Evolutionary conservation across 2,329 filamentous ascomycete genomes (phyloP).

Genomic region (Ceratocystis ficicola): DNA sequence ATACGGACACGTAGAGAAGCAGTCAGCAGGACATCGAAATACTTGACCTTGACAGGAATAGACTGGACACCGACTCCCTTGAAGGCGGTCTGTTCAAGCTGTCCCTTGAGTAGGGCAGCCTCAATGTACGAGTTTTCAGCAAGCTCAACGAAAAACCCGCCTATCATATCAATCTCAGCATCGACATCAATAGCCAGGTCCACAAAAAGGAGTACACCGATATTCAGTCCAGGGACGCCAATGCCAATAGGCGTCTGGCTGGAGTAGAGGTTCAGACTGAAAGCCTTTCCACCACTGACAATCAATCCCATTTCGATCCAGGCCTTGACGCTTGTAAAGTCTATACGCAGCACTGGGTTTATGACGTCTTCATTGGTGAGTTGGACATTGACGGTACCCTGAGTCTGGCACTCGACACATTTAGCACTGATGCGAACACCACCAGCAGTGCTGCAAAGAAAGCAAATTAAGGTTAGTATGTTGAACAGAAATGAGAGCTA

Average conservation of each 20-base stretch:
- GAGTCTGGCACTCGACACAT: constrained; percentile 40
- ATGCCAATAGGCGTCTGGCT: constrained; percentile 36
- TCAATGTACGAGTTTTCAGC: constrained; percentile 33
- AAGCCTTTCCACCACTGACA: constrained; percentile 36
- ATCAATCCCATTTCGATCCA: constrained; percentile 40
- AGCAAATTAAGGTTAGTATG: background rate
- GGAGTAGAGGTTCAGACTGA: constrained; percentile 40
- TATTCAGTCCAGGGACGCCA: constrained; percentile 32
- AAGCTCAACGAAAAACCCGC: constrained; percentile 41
- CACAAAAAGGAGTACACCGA: constrained; percentile 38
- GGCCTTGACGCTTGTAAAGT: constrained; percentile 40
- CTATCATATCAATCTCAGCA: constrained; percentile 40
- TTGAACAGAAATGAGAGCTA: background rate
- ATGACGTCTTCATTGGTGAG: constrained; percentile 33
- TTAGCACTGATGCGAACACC: constrained; percentile 28
- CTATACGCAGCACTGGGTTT: constrained; percentile 34
- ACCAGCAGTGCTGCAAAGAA: constrained; percentile 16
- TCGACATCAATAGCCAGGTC: constrained; percentile 41
- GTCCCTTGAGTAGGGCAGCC: constrained; percentile 35
- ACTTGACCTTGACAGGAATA: constrained; percentile 37
- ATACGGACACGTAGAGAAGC: constrained; percentile 41
- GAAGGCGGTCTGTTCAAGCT: constrained; percentile 37
- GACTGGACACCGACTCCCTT: constrained; percentile 33
- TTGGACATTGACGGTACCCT: constrained; percentile 37
- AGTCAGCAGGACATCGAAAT: constrained; percentile 36